Conservation (phyloP, 495 filamentous ascomycete species). For the Cercophora newfieldiana region DNA sequence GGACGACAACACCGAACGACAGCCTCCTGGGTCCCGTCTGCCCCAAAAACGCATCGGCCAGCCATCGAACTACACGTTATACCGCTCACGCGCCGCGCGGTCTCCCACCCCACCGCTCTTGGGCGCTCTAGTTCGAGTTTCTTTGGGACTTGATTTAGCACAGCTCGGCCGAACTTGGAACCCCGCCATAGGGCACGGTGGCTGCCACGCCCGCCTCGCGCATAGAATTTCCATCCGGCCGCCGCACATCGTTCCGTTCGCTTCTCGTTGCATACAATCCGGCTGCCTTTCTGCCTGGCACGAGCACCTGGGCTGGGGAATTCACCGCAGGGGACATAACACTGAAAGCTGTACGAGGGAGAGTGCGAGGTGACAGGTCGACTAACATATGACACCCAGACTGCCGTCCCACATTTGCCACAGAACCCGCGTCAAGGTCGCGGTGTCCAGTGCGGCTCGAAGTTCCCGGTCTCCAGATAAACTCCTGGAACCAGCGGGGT, state of each 20-base stretch:
- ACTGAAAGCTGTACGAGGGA: constrained; percentile 10
- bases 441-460: constrained; percentile 8
- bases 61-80: constrained; percentile 23
- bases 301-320: constrained; percentile 12
- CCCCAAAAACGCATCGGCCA: constrained; percentile 13
- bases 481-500: constrained; percentile 9
- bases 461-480: constrained; percentile 6
- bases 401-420: constrained; percentile 31
- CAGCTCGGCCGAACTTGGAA: constrained; percentile 23
- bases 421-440: constrained; percentile 19
- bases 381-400: constrained; percentile 38
- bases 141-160: neutral
- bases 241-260: neutral
- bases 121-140: constrained; percentile 7
- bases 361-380: constrained; percentile 29
- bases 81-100: constrained; percentile 27
- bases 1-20: constrained; percentile 5
- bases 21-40: neutral
- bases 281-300: constrained; percentile 8
- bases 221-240: neutral
- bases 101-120: constrained; percentile 16
- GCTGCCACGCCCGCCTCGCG: constrained; percentile 2
- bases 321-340: constrained; percentile 20
- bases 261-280: neutral
- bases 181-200: constrained; percentile 1